These are phyloP conservation scores for Exophiala mesophila DNA, from an alignment of 2,329 filamentous ascomycete species.

Conservation along the genomic window DNA sequence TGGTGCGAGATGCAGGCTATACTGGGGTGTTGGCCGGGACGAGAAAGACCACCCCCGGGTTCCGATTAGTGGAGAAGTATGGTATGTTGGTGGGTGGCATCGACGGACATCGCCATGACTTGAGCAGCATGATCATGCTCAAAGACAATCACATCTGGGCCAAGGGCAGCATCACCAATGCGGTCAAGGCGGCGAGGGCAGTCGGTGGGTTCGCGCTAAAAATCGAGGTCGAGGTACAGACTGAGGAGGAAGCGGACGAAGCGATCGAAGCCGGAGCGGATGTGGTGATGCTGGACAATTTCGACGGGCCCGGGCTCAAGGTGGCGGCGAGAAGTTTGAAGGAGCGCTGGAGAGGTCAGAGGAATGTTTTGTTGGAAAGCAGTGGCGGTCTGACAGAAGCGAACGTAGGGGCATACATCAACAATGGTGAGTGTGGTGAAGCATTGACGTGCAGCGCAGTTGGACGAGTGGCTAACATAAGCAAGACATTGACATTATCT, in stretches of 20 bases:
- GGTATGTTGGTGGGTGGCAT: constrained; percentile 92
- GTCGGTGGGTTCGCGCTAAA: constrained; percentile 88
- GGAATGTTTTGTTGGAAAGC: constrained; percentile 78
- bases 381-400: constrained; percentile 82
- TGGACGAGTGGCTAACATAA: too few species aligned
- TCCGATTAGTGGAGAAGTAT: constrained; percentile 94
- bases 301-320: constrained; percentile 72
- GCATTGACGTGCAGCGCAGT: too few species aligned
- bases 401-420: constrained; percentile 79
- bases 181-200: constrained; percentile 75
- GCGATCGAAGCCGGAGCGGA: constrained; percentile 88
- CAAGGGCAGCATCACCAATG: constrained; percentile 64
- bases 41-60: constrained; percentile 93
- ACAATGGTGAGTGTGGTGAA: constrained; percentile 52
- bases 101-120: constrained; percentile 85
- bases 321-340: constrained; percentile 70
- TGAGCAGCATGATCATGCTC: constrained; percentile 94
- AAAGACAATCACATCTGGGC: constrained; percentile 99
- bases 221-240: constrained; percentile 93
- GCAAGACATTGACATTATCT: constrained; percentile 94
- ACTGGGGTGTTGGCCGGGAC: constrained; percentile 84
- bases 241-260: constrained; percentile 80
- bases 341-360: constrained; percentile 65
- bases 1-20: constrained; percentile 65
- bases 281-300: constrained; percentile 97